These are phyloP conservation scores for Trichoderma lentiforme DNA, from an alignment of 2,329 filamentous ascomycete genomes.

Conservation along the genomic window DNA sequence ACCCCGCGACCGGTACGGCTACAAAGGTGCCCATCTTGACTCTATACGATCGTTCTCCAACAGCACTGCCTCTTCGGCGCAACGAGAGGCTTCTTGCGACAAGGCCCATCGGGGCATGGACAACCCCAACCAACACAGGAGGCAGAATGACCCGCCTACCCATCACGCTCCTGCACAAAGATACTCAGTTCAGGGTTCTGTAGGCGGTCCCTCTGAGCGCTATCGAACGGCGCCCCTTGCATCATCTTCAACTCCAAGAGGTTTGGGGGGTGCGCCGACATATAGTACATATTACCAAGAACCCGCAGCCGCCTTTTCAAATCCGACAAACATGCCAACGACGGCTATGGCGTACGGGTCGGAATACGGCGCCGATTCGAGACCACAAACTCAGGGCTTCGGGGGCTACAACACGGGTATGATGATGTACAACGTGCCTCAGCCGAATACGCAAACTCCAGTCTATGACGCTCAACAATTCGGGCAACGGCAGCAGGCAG, in stretches of 20 bases:
- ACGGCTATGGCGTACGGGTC: conserved; percentile 56
- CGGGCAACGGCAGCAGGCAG: conserved; percentile 70
- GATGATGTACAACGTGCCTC: conserved; percentile 77
- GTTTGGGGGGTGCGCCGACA: conserved; percentile 54
- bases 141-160: conserved; percentile 41
- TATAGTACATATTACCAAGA: conserved; percentile 61
- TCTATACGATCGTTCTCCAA: not conserved
- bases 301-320: conserved; percentile 48
- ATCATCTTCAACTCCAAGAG: conserved; percentile 46
- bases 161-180: conserved; percentile 57
- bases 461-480: conserved; percentile 78
- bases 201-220: conserved; percentile 38
- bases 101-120: conserved; percentile 20
- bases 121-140: conserved; percentile 17
- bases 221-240: conserved; percentile 50
- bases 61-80: conserved; percentile 1
- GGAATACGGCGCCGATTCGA: conserved; percentile 62
- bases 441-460: conserved; percentile 57
- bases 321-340: conserved; percentile 55
- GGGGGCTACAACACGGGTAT: conserved; percentile 59
- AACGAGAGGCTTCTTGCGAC: conserved; percentile 4
- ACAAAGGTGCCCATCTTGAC: not conserved
- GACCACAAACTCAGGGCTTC: conserved; percentile 54
- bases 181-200: conserved; percentile 49
- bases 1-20: not conserved